Conservation (phyloP, 2,329 filamentous ascomycete genomes). For the Fusarium marasasianum region DNA sequence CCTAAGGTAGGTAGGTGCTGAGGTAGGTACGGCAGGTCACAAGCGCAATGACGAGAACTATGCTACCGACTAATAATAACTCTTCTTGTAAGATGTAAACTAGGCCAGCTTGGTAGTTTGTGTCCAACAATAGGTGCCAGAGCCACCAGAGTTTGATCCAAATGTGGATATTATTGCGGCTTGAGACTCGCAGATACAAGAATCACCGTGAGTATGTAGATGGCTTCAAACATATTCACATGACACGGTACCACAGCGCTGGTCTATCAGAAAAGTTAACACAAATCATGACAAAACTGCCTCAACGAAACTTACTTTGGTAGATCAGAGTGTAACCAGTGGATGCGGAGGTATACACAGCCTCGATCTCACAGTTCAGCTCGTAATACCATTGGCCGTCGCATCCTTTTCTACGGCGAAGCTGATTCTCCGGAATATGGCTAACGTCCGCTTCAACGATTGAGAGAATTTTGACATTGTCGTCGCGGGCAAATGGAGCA, state of each 20-base stretch:
- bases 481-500: constrained; percentile 50
- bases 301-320: constrained; percentile 46
- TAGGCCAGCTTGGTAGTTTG: not conserved
- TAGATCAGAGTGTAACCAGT: constrained; percentile 56
- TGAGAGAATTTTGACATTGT: constrained; percentile 50
- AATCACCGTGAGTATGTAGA: not conserved
- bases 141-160: not conserved
- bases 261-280: constrained; percentile 43
- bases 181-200: not conserved
- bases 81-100: not conserved
- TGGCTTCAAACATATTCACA: constrained; percentile 53
- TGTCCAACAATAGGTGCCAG: not conserved
- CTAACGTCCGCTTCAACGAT: constrained; percentile 53
- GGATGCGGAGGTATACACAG: constrained; percentile 53
- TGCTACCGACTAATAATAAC: not conserved
- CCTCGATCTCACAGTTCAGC: constrained; percentile 52
- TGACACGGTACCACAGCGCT: constrained; percentile 53
- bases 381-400: constrained; percentile 54
- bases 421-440: constrained; percentile 50
- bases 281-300: not conserved
- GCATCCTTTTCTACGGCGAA: constrained; percentile 46
- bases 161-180: not conserved
- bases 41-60: not conserved
- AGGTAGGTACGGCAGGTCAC: not conserved
- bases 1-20: not conserved